These are phyloP conservation scores for Phytophthora vignae DNA, from an alignment of 352 stramenopile genomes.

Conservation along the genomic window DNA sequence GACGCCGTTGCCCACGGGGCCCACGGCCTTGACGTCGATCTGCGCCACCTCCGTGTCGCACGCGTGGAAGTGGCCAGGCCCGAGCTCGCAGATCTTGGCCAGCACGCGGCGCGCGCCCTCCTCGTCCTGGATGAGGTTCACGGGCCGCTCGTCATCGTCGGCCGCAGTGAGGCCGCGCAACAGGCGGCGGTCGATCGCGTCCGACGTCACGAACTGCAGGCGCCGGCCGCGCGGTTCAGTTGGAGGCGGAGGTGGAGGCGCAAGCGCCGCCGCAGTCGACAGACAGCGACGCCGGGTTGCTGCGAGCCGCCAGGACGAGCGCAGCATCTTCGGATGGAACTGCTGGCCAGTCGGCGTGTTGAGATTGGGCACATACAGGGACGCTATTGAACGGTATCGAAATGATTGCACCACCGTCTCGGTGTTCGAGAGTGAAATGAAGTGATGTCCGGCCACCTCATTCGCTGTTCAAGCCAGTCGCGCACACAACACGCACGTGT, in stretches of 20 bases:
- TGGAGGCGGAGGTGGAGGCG: not conserved
- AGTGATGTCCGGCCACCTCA: constrained; percentile 3
- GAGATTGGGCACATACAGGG: not conserved
- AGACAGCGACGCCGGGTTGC: constrained; percentile 8
- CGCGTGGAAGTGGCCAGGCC: constrained; percentile 89
- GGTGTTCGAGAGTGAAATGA: not conserved
- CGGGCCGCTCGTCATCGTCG: constrained; percentile 68
- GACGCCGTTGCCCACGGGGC: constrained; percentile 97
- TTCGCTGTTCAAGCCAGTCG: constrained; percentile 36
- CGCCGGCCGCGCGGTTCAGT: not conserved
- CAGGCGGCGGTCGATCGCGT: constrained; percentile 67
- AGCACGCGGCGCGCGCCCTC: constrained; percentile 69
- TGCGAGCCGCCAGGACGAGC: constrained; percentile 15
- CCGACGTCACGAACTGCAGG: constrained; percentile 74
- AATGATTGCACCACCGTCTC: constrained; percentile 3
- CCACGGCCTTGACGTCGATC: constrained; percentile 95
- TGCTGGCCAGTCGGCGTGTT: no score
- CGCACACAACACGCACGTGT: not conserved
- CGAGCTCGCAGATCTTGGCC: constrained; percentile 63
- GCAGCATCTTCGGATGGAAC: constrained; percentile 13
- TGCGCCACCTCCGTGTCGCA: constrained; percentile 98
- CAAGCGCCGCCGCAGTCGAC: constrained; percentile 14
- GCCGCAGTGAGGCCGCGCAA: constrained; percentile 68
- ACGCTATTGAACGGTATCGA: not conserved
- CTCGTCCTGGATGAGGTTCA: constrained; percentile 86